Evolutionary conservation across 2,329 filamentous ascomycete species (phyloP).

Genomic region (Coniochaeta sp.): DNA sequence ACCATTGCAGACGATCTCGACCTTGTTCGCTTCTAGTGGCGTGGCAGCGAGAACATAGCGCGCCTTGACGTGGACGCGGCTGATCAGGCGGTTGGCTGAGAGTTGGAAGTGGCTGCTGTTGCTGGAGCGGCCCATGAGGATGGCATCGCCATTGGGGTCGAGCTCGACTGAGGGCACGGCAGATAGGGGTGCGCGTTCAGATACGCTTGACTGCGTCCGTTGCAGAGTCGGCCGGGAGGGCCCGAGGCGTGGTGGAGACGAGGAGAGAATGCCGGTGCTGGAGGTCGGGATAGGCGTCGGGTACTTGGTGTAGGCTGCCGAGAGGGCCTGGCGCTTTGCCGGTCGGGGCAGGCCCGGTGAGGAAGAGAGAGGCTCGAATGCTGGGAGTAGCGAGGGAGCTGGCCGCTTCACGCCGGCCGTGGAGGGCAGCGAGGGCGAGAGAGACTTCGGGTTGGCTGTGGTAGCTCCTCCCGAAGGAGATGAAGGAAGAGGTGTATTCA

Average conservation of each 20-base stretch:
- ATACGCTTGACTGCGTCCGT: conserved; percentile 56
- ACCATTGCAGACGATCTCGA: conserved; percentile 86
- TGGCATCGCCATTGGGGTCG: conserved; percentile 69
- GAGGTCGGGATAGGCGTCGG: conserved; percentile 93
- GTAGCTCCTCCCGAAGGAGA: conserved; percentile 24
- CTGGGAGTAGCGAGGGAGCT: conserved; percentile 63
- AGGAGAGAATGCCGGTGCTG: conserved; percentile 83
- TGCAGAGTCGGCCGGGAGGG: conserved; percentile 40
- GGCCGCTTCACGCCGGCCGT: conserved; percentile 49
- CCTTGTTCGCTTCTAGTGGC: conserved; percentile 63
- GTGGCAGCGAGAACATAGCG: conserved; percentile 67
- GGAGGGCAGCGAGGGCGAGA: conserved; percentile 27
- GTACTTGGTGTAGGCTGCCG: conserved; percentile 60
- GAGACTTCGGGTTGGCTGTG: conserved; percentile 19
- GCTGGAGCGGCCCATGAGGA: conserved; percentile 88
- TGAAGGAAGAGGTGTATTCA: conserved; percentile 19
- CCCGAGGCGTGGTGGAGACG: conserved; percentile 62
- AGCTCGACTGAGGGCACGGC: conserved; percentile 78
- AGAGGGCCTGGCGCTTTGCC: conserved; percentile 56
- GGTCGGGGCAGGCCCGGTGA: conserved; percentile 66
- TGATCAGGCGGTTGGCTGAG: conserved; percentile 85
- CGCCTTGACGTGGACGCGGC: conserved; percentile 86
- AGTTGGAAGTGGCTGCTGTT: conserved; percentile 95
- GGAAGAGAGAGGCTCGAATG: conserved; percentile 75
- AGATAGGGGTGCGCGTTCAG: conserved; percentile 76